Evolutionary conservation across 768 basidiomycete species (phyloP).

Genomic region (Mycena haematopus): DNA sequence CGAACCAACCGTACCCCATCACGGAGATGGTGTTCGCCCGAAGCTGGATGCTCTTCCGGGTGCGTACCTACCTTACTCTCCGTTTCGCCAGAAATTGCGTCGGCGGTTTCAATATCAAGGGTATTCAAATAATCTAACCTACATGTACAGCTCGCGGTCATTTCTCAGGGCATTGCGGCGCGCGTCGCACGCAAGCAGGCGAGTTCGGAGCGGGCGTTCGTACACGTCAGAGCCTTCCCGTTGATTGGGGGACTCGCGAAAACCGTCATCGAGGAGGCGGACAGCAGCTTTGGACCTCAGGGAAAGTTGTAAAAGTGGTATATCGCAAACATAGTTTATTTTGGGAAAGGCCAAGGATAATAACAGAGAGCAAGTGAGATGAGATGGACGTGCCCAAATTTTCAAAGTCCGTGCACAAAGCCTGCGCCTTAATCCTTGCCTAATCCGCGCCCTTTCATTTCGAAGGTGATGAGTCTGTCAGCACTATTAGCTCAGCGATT

Average conservation of each 20-base stretch:
- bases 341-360: no score
- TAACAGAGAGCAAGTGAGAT: no score
- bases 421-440: no score
- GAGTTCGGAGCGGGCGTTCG: slow-evolving; percentile 78
- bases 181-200: slow-evolving; percentile 86
- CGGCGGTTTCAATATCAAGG: not conserved
- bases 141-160: slow-evolving; percentile 67
- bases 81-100: not conserved
- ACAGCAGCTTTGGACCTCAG: slow-evolving; percentile 34
- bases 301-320: slow-evolving; percentile 33
- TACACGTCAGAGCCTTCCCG: slow-evolving; percentile 56
- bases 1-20: slow-evolving; percentile 74
- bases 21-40: slow-evolving; percentile 78
- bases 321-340: no score
- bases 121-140: not conserved
- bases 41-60: slow-evolving; percentile 87
- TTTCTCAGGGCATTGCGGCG: slow-evolving; percentile 90
- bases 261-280: slow-evolving; percentile 61
- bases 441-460: no score
- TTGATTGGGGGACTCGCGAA: slow-evolving; percentile 70
- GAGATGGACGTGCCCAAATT: no score
- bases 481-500: no score
- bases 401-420: no score
- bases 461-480: no score
- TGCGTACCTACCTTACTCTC: no score